Conservation (phyloP, 768 basidiomycete species). For the Hypholoma fasciculare region DNA sequence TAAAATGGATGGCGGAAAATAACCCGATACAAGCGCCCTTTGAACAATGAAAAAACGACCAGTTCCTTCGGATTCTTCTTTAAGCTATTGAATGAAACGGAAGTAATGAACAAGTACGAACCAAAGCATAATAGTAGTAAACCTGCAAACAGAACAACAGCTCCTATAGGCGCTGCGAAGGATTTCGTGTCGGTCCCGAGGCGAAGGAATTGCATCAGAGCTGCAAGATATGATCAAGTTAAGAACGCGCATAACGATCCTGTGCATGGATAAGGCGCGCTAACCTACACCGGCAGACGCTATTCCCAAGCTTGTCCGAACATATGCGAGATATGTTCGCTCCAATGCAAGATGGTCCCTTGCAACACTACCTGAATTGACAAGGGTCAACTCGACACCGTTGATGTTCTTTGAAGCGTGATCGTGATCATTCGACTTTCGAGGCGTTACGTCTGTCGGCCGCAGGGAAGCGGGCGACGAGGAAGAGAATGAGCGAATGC, state of each 20-base stretch:
- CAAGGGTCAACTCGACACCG: conserved; percentile 23
- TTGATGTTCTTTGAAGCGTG: not conserved
- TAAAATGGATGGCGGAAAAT: conserved; percentile 10
- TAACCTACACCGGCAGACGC: conserved; percentile 53
- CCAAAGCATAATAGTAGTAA: conserved; percentile 10
- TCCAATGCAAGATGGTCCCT: conserved; percentile 61
- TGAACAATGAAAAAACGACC: conserved; percentile 14
- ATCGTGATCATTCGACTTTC: not conserved
- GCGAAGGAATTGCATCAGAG: conserved; percentile 15
- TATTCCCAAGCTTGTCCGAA: conserved; percentile 54
- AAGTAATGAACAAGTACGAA: not conserved
- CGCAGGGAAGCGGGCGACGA: too few relatives aligned
- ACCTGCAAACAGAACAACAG: not conserved
- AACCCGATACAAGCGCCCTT: conserved; percentile 7
- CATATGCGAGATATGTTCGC: conserved; percentile 56
- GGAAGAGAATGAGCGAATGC: too few relatives aligned
- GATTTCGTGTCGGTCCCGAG: conserved; percentile 8
- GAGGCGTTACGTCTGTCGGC: too few relatives aligned
- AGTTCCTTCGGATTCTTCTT: not conserved
- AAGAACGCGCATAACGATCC: not conserved
- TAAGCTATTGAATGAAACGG: not conserved
- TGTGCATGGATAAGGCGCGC: not conserved
- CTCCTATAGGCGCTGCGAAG: conserved; percentile 9
- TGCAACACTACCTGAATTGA: conserved; percentile 55
- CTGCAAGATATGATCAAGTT: not conserved